phyloP scores from a whole-genome alignment of 352 stramenopile species.

The Pythium monospermum region DNA sequence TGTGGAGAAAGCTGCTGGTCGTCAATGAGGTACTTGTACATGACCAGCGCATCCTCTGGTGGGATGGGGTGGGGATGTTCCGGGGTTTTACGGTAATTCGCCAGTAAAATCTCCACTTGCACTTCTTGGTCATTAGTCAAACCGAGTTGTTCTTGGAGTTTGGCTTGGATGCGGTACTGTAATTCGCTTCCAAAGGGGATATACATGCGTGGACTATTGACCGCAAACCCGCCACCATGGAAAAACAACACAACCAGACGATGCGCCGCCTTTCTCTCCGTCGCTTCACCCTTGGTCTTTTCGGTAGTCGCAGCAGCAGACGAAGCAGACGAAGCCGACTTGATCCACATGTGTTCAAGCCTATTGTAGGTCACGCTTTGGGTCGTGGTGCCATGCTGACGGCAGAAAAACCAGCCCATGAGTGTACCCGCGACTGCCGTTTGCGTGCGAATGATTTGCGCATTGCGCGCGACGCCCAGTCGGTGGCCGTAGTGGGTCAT shows the following conservation, averaged over 20 bases:
- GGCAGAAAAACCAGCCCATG: constrained; percentile 10
- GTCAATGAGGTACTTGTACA: constrained; percentile 18
- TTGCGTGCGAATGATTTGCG: constrained; percentile 15
- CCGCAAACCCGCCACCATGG: constrained; percentile 18
- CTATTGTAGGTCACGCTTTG: constrained; percentile 9
- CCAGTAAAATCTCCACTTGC: constrained; percentile 23
- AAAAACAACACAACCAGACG: constrained; percentile 16
- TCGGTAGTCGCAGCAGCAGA: too few relatives aligned
- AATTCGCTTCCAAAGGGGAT: constrained; percentile 27
- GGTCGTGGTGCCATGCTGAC: constrained; percentile 6
- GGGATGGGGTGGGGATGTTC: constrained; percentile 21
- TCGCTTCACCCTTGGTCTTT: too few relatives aligned
- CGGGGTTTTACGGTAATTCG: constrained; percentile 41
- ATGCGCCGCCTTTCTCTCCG: not conserved
- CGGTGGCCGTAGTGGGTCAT: constrained; percentile 16
- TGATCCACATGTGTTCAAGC: constrained; percentile 22
- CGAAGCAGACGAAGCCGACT: not conserved
- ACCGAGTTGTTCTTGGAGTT: not conserved
- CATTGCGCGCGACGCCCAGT: constrained; percentile 5
- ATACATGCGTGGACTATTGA: constrained; percentile 22
- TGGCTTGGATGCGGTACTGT: constrained; percentile 9
- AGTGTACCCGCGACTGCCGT: constrained; percentile 10
- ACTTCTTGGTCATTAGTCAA: not conserved
- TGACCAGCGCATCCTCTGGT: constrained; percentile 9
- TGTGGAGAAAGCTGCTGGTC: constrained; percentile 3